Evolutionary conservation across 2,329 filamentous ascomycete genomes (phyloP).

Genomic region (Beauveria bassiana): DNA sequence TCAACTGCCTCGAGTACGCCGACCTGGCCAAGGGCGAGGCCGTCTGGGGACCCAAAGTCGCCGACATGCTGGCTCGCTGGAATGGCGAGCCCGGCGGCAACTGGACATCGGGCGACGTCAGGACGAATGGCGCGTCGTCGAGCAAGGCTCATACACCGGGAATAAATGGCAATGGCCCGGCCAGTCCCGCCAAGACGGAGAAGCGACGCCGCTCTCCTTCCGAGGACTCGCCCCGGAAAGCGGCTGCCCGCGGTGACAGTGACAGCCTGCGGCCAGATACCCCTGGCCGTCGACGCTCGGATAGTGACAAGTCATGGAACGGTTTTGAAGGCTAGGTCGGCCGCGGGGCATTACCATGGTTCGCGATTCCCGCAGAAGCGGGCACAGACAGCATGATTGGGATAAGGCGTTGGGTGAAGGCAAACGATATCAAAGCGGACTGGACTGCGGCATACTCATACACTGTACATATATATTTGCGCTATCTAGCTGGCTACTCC

Average conservation of each 20-base stretch:
- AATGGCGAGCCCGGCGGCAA: conserved; percentile 24
- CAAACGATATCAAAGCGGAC: background rate
- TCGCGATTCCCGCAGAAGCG: background rate
- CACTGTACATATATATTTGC: conserved; percentile 1
- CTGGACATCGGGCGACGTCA: conserved; percentile 17
- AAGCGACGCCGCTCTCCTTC: conserved; percentile 25
- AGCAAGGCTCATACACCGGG: background rate
- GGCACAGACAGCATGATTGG: background rate
- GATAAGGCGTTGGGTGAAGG: conserved; percentile 1
- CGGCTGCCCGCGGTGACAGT: conserved; percentile 15
- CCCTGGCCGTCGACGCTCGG: conserved; percentile 19
- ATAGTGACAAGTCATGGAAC: conserved; percentile 37
- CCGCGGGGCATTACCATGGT: background rate
- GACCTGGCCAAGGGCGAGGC: conserved; percentile 70
- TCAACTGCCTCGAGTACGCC: conserved; percentile 69
- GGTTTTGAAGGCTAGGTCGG: conserved; percentile 29
- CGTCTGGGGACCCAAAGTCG: conserved; percentile 73
- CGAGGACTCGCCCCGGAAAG: conserved; percentile 23
- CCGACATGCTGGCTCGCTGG: conserved; percentile 38
- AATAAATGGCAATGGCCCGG: conserved; percentile 9
- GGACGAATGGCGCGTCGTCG: conserved; percentile 14
- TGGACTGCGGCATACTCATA: background rate
- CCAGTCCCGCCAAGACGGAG: conserved; percentile 15
- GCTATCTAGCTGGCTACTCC: background rate
- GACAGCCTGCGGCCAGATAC: conserved; percentile 9